A percentile compares a stretch with the other conserved stretches of the same genome.
These are phyloP conservation scores for Incumbomyces delicatus DNA, from an alignment of 2,329 filamentous ascomycete genomes.

Conservation along the genomic window DNA sequence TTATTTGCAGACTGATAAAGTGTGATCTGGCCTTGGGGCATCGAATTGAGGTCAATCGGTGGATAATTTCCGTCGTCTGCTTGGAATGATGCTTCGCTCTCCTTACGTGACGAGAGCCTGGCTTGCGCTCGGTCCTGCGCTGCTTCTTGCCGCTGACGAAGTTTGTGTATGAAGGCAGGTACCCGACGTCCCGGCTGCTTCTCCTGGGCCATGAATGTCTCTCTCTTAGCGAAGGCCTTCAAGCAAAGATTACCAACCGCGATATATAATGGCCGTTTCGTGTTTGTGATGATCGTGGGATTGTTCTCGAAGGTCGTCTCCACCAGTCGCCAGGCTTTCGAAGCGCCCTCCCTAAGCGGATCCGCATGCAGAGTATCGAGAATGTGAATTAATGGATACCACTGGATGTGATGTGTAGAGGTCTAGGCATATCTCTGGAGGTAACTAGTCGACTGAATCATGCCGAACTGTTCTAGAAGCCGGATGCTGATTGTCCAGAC, in stretches of 20 bases:
- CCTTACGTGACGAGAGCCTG: no score
- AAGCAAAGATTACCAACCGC: conserved; percentile 27
- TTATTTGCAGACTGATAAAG: no score
- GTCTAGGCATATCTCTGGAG: conserved; percentile 27
- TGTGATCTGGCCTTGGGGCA: no score
- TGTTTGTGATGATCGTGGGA: conserved; percentile 20
- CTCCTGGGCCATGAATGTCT: conserved; percentile 13
- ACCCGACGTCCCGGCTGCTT: neutral
- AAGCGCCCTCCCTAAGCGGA: conserved; percentile 23
- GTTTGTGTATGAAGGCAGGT: conserved; percentile 18
- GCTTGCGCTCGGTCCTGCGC: neutral
- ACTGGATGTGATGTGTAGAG: conserved; percentile 24
- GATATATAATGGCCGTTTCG: conserved; percentile 23
- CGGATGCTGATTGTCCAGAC: conserved; percentile 25
- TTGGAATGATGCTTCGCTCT: no score
- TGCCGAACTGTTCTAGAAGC: conserved; percentile 25
- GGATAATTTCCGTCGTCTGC: no score
- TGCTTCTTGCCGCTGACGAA: conserved; percentile 18
- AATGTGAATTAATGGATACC: conserved; percentile 29
- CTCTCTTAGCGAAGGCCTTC: conserved; percentile 23
- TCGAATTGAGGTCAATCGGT: no score
- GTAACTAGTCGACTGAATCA: conserved; percentile 27
- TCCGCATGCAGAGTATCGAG: conserved; percentile 28
- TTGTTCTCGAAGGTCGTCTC: conserved; percentile 28
- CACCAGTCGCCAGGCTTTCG: conserved; percentile 28